Conservation (phyloP, 176 grass and related monocot genomes). For the Musa itinerans region DNA sequence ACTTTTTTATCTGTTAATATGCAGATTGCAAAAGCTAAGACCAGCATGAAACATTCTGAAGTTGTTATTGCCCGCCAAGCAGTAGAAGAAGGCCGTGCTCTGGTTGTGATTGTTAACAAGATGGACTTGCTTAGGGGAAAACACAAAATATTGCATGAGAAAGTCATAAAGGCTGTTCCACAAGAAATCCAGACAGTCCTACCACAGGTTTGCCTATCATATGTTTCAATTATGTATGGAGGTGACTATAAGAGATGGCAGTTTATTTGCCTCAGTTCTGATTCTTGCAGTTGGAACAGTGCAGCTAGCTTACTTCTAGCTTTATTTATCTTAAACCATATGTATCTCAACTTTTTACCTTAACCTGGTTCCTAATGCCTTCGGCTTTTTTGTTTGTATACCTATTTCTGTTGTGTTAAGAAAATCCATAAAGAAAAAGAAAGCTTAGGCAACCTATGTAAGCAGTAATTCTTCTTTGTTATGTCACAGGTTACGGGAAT, state of each 20-base stretch:
- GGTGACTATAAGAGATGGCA: too few relatives aligned
- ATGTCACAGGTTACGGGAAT: constrained; percentile 68
- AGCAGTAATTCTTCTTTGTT: not conserved
- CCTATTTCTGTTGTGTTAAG: not conserved
- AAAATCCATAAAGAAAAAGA: not conserved
- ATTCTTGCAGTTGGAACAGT: too few relatives aligned
- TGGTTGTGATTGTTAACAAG: constrained; percentile 92
- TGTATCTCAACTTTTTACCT: too few relatives aligned
- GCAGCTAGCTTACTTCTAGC: too few relatives aligned
- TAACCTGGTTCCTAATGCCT: too few relatives aligned
- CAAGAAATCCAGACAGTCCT: constrained; percentile 85
- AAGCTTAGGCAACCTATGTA: not conserved
- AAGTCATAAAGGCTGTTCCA: constrained; percentile 69
- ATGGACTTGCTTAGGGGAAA: constrained; percentile 86
- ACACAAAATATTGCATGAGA: constrained; percentile 38
- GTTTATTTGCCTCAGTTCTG: too few relatives aligned
- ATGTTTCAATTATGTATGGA: not conserved
- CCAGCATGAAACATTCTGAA: constrained; percentile 81
- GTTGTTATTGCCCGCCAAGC: constrained; percentile 81
- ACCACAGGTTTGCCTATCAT: constrained; percentile 49
- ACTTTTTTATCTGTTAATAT: constrained; percentile 21
- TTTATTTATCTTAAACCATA: too few relatives aligned
- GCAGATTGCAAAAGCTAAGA: constrained; percentile 77
- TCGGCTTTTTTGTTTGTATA: too few relatives aligned
- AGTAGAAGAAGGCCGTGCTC: constrained; percentile 90